These are phyloP conservation scores for Boechera stricta DNA, from an alignment of 345 rosid species.

Conservation along the genomic window DNA sequence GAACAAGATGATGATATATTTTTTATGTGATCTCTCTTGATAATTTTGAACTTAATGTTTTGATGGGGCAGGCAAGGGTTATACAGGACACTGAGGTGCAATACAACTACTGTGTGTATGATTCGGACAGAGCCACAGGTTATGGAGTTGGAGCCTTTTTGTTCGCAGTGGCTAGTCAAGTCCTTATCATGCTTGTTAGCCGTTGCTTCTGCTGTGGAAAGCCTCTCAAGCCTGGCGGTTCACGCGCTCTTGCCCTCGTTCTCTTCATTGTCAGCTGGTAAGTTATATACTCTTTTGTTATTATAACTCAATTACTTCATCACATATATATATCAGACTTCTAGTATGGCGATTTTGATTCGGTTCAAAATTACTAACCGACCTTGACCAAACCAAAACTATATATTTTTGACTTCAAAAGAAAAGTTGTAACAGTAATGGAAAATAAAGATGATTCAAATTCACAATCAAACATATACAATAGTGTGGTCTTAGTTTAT, in stretches of 20 bases:
- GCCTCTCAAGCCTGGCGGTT: conserved; percentile 81
- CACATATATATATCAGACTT: background rate
- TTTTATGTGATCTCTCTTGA: conserved; percentile 13
- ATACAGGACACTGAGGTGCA: conserved; percentile 59
- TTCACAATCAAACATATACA: background rate
- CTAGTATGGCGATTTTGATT: background rate
- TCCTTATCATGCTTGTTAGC: conserved; percentile 79
- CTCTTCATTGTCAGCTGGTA: conserved; percentile 94
- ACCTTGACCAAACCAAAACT: background rate
- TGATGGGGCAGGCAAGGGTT: conserved; percentile 61
- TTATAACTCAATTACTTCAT: background rate
- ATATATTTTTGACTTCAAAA: background rate
- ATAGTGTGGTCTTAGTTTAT: background rate
- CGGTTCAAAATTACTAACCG: background rate
- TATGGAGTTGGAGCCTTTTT: conserved; percentile 87
- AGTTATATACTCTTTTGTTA: background rate
- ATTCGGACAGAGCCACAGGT: conserved; percentile 90
- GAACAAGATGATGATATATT: background rate
- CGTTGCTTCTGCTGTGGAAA: conserved; percentile 97
- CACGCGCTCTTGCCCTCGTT: conserved; percentile 83
- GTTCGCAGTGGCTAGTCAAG: conserved; percentile 79
- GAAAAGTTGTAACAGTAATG: background rate
- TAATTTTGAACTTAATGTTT: background rate
- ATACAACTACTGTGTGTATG: conserved; percentile 79
- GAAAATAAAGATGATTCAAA: conserved; percentile 4